Base-by-base conservation (phyloP, 495 filamentous ascomycete genomes). In the Penicillium parvum region DNA sequence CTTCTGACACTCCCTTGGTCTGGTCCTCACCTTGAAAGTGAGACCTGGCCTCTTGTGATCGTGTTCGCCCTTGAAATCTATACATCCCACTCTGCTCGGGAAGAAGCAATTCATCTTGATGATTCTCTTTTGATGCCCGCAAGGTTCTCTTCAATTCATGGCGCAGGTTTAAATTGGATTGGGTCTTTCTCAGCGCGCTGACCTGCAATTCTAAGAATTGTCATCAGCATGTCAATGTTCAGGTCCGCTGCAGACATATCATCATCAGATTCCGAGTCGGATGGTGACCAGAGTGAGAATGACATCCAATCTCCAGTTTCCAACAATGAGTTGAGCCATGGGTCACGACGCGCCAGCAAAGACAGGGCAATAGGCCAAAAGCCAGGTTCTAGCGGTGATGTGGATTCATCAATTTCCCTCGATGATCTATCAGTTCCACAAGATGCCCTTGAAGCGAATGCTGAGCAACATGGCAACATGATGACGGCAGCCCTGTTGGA, bases 401-500 rank as follows among this genome's bases (percentile, higher is more conserved):
- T 40, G 10, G 45, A 50, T 3, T 28, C 44, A 8, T 50, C 43
- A n/a, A 42, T 35, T n/a, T 53, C 60, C 5, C 30, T 52, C 15
- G 49, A 52, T 19, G 52, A 64, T 46, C 39, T 42, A 7, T 52
- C 58, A 5, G 26, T 33, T 23, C 47, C 42, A n/a, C 54, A 54
- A 9, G 58, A 57, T 11, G 32, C 60, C 1, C 53, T 63, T 6
- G 57, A 58, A 30, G 37, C 53, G 3, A 60, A 66, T 34, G 37
- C 57, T 3, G 60, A 65, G 19, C 58, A 47, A n/a, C 71, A 74
- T 56, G 53, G 57, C 25, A 66, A 67, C 30, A 33, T 73, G 19
- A 65, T 74, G 68, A 73, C 69, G 5, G 53, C 69, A 18, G 61
- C 71, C 2, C 42, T 74, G 5, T 48, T 74, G 6, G 69, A 73